phyloP scores from a whole-genome alignment of 1,284 basidiomycete species.

The Grifola frondosa region DNA sequence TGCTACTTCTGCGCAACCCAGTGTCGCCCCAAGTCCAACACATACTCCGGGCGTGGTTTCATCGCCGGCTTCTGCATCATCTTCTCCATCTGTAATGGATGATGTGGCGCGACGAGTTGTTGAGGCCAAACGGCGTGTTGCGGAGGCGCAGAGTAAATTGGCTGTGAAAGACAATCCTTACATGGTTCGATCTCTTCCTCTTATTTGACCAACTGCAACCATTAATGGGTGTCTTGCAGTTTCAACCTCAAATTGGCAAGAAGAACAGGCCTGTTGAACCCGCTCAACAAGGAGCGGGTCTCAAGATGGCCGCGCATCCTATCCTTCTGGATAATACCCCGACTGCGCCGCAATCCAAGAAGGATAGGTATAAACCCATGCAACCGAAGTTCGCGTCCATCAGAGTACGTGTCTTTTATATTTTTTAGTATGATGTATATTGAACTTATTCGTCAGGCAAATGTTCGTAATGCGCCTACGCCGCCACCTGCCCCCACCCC shows the following conservation, averaged over 20 bases:
- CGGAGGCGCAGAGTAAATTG: slow-evolving; percentile 73
- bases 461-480: slow-evolving; percentile 68
- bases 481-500: slow-evolving; percentile 58
- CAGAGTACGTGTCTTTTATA: slow-evolving; percentile 47
- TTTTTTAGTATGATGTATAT: slow-evolving; percentile 1
- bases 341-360: slow-evolving; percentile 68
- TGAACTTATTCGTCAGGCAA: slow-evolving; percentile 47
- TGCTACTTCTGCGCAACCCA: slow-evolving; percentile 23
- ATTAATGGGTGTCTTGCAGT: slow-evolving; percentile 33
- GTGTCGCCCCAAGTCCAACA: slow-evolving; percentile 32
- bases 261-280: slow-evolving; percentile 55
- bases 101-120: slow-evolving; percentile 71
- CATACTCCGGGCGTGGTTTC: slow-evolving; percentile 29
- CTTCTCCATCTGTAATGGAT: slow-evolving; percentile 49
- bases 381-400: slow-evolving; percentile 96
- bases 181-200: slow-evolving; percentile 51
- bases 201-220: neutral
- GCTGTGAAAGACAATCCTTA: slow-evolving; percentile 80
- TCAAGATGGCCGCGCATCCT: slow-evolving; percentile 89
- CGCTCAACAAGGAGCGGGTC: slow-evolving; percentile 74
- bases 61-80: slow-evolving; percentile 34
- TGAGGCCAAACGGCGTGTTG: slow-evolving; percentile 77
- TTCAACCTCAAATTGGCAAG: slow-evolving; percentile 52
- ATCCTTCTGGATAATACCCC: slow-evolving; percentile 69
- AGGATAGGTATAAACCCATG: slow-evolving; percentile 94